Conservation (phyloP, 805 yeast species). For the Nakazawaea ishiwadae region DNA sequence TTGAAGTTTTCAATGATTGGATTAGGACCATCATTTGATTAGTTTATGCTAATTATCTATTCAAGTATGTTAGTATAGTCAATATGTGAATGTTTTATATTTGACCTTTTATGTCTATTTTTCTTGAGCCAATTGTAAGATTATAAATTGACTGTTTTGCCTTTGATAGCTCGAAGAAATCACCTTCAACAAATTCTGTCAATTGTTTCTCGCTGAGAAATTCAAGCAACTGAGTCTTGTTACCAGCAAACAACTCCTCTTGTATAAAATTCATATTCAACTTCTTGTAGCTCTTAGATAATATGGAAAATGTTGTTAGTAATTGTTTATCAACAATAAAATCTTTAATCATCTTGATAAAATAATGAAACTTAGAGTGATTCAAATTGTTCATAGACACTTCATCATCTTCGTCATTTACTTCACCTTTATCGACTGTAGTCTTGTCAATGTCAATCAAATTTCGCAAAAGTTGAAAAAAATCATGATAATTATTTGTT, state of each 20-base stretch:
- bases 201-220: constrained; percentile 42
- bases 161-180: constrained; percentile 21
- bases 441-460: constrained; percentile 33
- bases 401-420: constrained; percentile 22
- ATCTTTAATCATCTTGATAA: constrained; percentile 33
- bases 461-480: constrained; percentile 38
- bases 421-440: constrained; percentile 13
- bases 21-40: constrained; percentile 51
- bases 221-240: constrained; percentile 28
- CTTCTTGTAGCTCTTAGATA: constrained; percentile 54
- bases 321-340: constrained; percentile 56
- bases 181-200: constrained; percentile 20
- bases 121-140: constrained; percentile 34
- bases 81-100: constrained; percentile 30
- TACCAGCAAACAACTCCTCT: constrained; percentile 33
- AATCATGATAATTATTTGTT: constrained; percentile 45
- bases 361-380: constrained; percentile 18
- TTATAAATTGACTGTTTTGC: constrained; percentile 21
- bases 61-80: no score
- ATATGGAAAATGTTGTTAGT: constrained; percentile 46
- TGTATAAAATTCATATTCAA: constrained; percentile 32
- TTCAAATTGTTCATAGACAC: constrained; percentile 17
- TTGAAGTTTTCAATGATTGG: constrained; percentile 77
- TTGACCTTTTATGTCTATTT: constrained; percentile 90
- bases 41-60: constrained; percentile 11